These are phyloP conservation scores for Pythium guiyangense DNA, from an alignment of 352 stramenopile genomes.

Conservation along the genomic window DNA sequence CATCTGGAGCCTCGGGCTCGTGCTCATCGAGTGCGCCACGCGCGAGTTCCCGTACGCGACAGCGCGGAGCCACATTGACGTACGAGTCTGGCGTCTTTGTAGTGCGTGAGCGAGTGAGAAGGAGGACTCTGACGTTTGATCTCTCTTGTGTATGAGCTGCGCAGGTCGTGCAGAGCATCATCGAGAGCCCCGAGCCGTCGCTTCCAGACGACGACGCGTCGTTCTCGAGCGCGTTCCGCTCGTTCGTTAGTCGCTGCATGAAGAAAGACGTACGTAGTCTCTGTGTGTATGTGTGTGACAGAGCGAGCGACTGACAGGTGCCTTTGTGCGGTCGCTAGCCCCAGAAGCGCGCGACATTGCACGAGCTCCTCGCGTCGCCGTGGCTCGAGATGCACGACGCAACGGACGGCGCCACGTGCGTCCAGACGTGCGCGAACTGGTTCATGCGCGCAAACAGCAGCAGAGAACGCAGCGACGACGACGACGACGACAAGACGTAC, in stretches of 20 bases:
- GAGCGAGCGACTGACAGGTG: too few species aligned
- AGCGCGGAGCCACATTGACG: conserved; percentile 63
- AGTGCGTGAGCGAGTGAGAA: too few species aligned
- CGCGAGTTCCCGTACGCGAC: conserved; percentile 48
- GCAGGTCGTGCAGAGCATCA: conserved; percentile 74
- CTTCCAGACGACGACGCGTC: conserved; percentile 26
- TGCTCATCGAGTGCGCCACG: conserved; percentile 68
- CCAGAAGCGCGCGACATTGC: conserved; percentile 46
- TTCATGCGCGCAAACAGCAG: conserved; percentile 9
- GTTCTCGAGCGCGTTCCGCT: conserved; percentile 50
- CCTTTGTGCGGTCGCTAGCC: too few species aligned
- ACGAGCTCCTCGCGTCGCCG: conserved; percentile 40
- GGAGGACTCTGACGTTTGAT: too few species aligned
- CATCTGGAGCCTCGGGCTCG: conserved; percentile 72
- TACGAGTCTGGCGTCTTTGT: too few species aligned
- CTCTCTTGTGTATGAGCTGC: neutral
- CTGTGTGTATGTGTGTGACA: too few species aligned
- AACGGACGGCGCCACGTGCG: conserved; percentile 24
- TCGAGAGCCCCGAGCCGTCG: conserved; percentile 48
- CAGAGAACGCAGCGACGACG: conserved; percentile 8
- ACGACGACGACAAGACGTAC: conserved; percentile 10
- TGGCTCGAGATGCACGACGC: conserved; percentile 60
- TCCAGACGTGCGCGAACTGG: conserved; percentile 29
- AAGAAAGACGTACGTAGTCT: conserved; percentile 49
- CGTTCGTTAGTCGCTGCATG: conserved; percentile 55